Conservation (phyloP, 176 grass and related monocot genomes). For the Ampelocalamus luodianensis region DNA sequence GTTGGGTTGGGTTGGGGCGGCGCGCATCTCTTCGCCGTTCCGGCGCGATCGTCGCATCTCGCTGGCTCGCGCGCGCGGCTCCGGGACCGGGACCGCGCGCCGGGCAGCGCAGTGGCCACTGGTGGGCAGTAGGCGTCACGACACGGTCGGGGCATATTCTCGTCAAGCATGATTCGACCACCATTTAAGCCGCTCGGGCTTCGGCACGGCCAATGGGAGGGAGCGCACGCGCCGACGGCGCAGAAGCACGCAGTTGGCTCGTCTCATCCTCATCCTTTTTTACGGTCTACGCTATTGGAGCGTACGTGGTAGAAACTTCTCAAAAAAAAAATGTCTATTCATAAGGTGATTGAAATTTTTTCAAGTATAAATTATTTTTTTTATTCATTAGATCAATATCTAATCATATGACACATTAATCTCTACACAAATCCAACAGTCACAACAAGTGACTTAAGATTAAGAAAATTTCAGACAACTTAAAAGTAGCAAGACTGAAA, state of each 20-base stretch:
- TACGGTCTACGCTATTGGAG: neutral
- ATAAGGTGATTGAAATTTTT: too few relatives aligned
- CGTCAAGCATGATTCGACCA: neutral
- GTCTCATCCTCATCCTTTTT: neutral
- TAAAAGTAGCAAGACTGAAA: too few relatives aligned
- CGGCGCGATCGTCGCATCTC: slow-evolving; percentile 7
- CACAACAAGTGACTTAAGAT: too few relatives aligned
- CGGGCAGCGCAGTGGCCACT: neutral
- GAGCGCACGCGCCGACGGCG: too few relatives aligned
- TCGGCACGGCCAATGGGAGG: neutral
- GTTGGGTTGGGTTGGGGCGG: too few relatives aligned
- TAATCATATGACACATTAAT: too few relatives aligned
- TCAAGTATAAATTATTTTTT: too few relatives aligned
- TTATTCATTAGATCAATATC: too few relatives aligned
- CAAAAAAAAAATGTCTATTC: too few relatives aligned
- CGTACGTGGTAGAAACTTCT: too few relatives aligned
- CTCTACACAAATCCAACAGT: too few relatives aligned
- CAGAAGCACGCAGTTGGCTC: neutral
- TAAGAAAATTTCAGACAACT: too few relatives aligned
- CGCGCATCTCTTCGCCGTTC: neutral
- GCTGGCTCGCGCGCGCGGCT: neutral
- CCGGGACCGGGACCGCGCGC: neutral
- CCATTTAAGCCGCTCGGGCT: neutral
- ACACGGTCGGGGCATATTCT: slow-evolving; percentile 2
- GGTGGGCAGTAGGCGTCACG: neutral